Evolutionary conservation across 495 filamentous ascomycete genomes (phyloP), one percentile per base, ranked within the genome.

Genomic region (Penicillium bovifimosum): DNA sequence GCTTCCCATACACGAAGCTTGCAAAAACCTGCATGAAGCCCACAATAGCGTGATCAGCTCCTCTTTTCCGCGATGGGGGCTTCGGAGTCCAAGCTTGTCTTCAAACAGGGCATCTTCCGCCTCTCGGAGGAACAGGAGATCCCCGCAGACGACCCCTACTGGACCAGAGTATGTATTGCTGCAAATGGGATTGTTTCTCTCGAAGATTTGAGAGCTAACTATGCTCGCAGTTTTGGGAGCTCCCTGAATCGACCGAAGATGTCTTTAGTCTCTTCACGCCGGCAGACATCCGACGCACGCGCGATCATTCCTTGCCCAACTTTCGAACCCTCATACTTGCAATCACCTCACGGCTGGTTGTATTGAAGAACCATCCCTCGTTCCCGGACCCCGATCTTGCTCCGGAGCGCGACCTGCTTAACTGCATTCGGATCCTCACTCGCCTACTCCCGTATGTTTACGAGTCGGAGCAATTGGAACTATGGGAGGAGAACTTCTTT

Each of bases 51-150:
- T 72, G 59, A 62, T 52, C 20, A 50, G 53, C 53, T 54, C 20
- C 43, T 59, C 39, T 55, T 50, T 60, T 67, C 63, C 68, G 58
- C 56, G 48, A 99, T 99, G 93, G 93, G 93, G 67, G 93, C 93
- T 64, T 96, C 93, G 69, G 95, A 99, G 76, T 96, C 92, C 56
- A 99, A 99, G 82, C 86, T 96, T 62, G 88, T 91, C 62, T 97
- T 99, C 82, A 99, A 97, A 73, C 87, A 96, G 70, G 93, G 91
- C 68, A 96, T 99, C 76, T 99, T 99, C 76, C 85, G 86, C 65
- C 84, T 99, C 47, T 95, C 91, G 14, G 91, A 96, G 67, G 85
- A 93, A 67, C 82, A 86, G 59, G 79, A 87, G 59, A 97, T 99
- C 60, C 81, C 91, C 39, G 81, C 88, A 36, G 85, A 91, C 67